Conservation (phyloP, 2,329 filamentous ascomycete species). For the Atkinsonella hypoxylon region DNA sequence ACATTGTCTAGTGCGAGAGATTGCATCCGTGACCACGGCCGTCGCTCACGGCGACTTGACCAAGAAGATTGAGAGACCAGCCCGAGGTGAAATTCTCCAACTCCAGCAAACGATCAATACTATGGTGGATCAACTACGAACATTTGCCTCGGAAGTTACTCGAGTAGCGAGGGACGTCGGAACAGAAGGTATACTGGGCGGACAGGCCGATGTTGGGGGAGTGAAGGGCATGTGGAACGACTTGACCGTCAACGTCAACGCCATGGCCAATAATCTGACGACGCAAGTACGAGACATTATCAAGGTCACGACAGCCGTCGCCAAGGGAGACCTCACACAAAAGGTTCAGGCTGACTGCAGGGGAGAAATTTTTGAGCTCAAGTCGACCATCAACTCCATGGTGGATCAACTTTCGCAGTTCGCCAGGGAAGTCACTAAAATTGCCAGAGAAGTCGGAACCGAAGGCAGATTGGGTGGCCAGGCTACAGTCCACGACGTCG, state of each 20-base stretch:
- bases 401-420: constrained; percentile 96
- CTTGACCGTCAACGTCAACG: constrained; percentile 74
- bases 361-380: constrained; percentile 87
- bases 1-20: constrained; percentile 54
- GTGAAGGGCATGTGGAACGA: constrained; percentile 87
- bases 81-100: constrained; percentile 70
- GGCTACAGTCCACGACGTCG: constrained; percentile 89
- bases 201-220: constrained; percentile 71
- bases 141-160: constrained; percentile 74
- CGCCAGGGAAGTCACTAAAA: constrained; percentile 90
- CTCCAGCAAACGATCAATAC: constrained; percentile 80
- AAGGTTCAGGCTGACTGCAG: constrained; percentile 90
- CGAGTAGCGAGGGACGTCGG: constrained; percentile 75
- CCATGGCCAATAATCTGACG: constrained; percentile 79
- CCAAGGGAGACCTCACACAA: constrained; percentile 83
- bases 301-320: constrained; percentile 60
- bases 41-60: constrained; percentile 74
- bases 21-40: constrained; percentile 72
- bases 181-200: constrained; percentile 71
- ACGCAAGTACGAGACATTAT: constrained; percentile 94
- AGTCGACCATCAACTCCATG: constrained; percentile 99
- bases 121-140: constrained; percentile 77
- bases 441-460: constrained; percentile 91
- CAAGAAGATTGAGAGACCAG: constrained; percentile 72
- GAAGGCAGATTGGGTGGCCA: constrained; percentile 91